Base-by-base conservation (phyloP, 768 basidiomycete species). In the Pseudohyphozyma bogoriensis region DNA sequence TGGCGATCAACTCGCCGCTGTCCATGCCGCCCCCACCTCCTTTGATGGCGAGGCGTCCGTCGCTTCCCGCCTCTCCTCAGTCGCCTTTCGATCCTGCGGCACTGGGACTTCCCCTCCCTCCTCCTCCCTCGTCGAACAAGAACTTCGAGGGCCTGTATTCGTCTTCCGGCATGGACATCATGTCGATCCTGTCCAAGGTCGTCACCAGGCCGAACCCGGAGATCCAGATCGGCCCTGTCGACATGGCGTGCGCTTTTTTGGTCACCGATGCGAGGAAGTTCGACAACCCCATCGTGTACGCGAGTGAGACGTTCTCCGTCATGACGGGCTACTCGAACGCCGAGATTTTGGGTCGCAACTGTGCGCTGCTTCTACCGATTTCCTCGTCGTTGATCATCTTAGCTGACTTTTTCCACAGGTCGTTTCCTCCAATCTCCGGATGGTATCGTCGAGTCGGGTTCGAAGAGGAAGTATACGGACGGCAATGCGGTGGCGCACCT, bases 261-360 rank as follows among this genome's bases (percentile, higher is more conserved):
- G 86, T 99, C 42, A 85, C 84, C 46, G 95, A 99, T 72, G 80
- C 84, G 28, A 81, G 86, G 8, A 77, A 86, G 57, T 81, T 82
- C 64, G 95, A 99, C 72, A 76, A 77, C 35, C 89, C 93, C 15
- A 85, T 97, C 72, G 83, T 96, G 7, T 96, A 95, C 68, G 90
- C 88, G 58, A 87, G 85, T 4, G 88, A 87, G 20, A 81, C 81
- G 1, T 99, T 99, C 72, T 83, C 79, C n/a, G 66, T 62, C 22
- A 59, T 78, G 47, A 78, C 77, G 16, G 77, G 77, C 28, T 78
- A 78, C 65, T 66, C 70, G 10, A 62, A 72, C 26, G 67, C 72
- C 46, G 89, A 95, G 71, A 81, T 95, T 59, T 70, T 95, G 16
- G 90, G 91, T 16, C 78, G 84, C 42, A 97, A 95, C 75, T 99